Evolutionary conservation across 1,139 yeast species (phyloP).

Genomic region (Maudiozyma humilis): DNA sequence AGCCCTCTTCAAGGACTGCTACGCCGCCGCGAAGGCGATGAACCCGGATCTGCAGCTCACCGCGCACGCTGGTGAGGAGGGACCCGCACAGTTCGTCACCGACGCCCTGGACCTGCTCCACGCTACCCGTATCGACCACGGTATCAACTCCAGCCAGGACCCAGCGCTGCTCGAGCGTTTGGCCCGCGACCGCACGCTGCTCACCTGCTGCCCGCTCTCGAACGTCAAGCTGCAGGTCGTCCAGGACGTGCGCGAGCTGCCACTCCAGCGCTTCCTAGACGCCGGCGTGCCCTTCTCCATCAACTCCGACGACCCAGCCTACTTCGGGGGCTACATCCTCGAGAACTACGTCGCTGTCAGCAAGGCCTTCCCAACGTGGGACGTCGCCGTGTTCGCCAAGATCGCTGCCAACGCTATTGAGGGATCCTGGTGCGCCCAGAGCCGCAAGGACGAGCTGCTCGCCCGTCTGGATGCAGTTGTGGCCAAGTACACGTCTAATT

Average conservation of each 20-base stretch:
- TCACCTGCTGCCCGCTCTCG: slow-evolving; percentile 69
- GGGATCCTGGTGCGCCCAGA: slow-evolving; percentile 62
- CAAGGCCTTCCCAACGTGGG: slow-evolving; percentile 49
- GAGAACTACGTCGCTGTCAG: slow-evolving; percentile 67
- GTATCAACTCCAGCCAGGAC: slow-evolving; percentile 54
- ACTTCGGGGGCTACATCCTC: slow-evolving; percentile 73
- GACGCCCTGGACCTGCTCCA: slow-evolving; percentile 50
- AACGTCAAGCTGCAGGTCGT: slow-evolving; percentile 72
- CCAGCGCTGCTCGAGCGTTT: slow-evolving; percentile 46
- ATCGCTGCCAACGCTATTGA: slow-evolving; percentile 53
- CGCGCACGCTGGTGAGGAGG: slow-evolving; percentile 87
- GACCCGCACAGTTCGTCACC: slow-evolving; percentile 56
- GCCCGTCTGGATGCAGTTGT: slow-evolving; percentile 41
- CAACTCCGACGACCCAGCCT: slow-evolving; percentile 82
- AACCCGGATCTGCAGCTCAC: slow-evolving; percentile 53
- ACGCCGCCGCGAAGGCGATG: slow-evolving; percentile 38
- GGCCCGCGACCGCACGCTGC: slow-evolving; percentile 45
- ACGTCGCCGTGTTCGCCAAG: slow-evolving; percentile 46
- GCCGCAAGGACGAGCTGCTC: slow-evolving; percentile 42
- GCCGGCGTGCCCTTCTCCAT: slow-evolving; percentile 62
- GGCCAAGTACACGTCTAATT: slow-evolving; percentile 34
- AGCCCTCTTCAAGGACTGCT: slow-evolving; percentile 54
- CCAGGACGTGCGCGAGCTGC: slow-evolving; percentile 53
- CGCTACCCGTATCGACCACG: slow-evolving; percentile 71
- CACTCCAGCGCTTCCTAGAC: slow-evolving; percentile 52